phyloP scores from a whole-genome alignment of 2,329 filamentous ascomycete genomes.

The Phialophora macrospora region DNA sequence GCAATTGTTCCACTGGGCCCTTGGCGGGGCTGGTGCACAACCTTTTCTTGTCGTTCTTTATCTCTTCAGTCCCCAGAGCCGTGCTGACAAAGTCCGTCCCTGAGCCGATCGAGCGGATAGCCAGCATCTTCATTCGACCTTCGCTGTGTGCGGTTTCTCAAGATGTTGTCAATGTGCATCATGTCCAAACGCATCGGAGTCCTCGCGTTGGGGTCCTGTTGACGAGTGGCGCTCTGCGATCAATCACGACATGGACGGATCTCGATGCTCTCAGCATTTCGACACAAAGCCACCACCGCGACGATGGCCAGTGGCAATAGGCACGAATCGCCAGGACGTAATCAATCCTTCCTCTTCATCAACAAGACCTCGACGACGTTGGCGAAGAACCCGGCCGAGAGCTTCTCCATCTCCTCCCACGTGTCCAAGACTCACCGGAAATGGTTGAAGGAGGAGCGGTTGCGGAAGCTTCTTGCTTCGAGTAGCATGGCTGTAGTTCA shows the following conservation, averaged over 20 bases:
- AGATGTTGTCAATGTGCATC: background rate
- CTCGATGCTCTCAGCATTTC: background rate
- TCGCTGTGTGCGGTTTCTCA: background rate
- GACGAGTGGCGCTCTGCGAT: background rate
- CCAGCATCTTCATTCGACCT: background rate
- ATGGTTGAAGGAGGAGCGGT: slow-evolving; percentile 22
- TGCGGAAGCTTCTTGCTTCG: slow-evolving; percentile 17
- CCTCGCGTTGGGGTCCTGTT: background rate
- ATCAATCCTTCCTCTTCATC: slow-evolving; percentile 22
- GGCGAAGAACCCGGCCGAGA: slow-evolving; percentile 17
- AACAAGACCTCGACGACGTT: slow-evolving; percentile 22
- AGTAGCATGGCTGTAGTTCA: slow-evolving; percentile 18
- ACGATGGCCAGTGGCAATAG: slow-evolving; percentile 12
- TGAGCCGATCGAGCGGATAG: background rate
- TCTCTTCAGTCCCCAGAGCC: background rate
- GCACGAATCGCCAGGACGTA: background rate
- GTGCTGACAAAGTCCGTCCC: background rate
- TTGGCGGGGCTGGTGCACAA: slow-evolving; percentile 3
- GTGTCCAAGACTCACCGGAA: slow-evolving; percentile 28
- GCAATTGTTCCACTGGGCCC: background rate
- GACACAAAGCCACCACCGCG: background rate
- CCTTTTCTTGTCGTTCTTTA: background rate
- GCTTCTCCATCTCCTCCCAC: slow-evolving; percentile 30
- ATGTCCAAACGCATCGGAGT: background rate
- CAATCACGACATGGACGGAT: background rate